These are phyloP conservation scores for Podaxis sp. DNA, from an alignment of 768 basidiomycete species.

Conservation along the genomic window DNA sequence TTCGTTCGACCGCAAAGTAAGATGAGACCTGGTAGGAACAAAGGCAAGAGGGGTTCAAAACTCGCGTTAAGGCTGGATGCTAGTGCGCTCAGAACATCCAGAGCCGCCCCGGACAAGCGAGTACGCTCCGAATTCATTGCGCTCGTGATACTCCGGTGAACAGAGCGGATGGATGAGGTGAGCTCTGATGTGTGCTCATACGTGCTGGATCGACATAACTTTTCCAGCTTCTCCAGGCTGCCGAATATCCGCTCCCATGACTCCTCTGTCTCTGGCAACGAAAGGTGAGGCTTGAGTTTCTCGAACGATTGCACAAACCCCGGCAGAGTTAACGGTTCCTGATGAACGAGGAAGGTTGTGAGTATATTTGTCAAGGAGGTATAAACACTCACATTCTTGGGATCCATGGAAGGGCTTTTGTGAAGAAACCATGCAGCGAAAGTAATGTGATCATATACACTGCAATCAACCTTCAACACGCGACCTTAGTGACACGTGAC, in stretches of 20 bases:
- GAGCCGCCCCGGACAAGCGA: slow-evolving; percentile 63
- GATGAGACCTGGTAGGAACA: slow-evolving; percentile 70
- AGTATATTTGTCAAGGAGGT: neutral
- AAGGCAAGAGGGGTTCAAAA: slow-evolving; percentile 67
- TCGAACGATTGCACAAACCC: slow-evolving; percentile 31
- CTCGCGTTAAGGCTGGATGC: slow-evolving; percentile 54
- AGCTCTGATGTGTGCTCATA: slow-evolving; percentile 51
- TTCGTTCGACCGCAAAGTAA: slow-evolving; percentile 70
- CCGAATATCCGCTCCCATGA: slow-evolving; percentile 72
- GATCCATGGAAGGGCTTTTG: neutral
- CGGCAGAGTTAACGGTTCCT: neutral
- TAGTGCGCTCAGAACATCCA: slow-evolving; percentile 59
- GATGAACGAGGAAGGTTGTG: neutral
- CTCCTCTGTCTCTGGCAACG: slow-evolving; percentile 70
- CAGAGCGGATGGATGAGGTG: slow-evolving; percentile 46
- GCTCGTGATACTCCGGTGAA: slow-evolving; percentile 52
- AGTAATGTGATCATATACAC: neutral
- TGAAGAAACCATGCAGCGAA: neutral
- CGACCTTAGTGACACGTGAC: no score
- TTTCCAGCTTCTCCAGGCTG: slow-evolving; percentile 44
- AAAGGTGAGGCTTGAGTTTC: slow-evolving; percentile 36
- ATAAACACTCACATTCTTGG: neutral
- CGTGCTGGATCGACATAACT: slow-evolving; percentile 51
- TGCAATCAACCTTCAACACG: no score
- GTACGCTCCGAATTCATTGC: slow-evolving; percentile 75